Percentiles rank a stretch among this genome's conserved stretches.
Conservation (phyloP, 73 alveolate genomes). For the Stentor roeselii region DNA sequence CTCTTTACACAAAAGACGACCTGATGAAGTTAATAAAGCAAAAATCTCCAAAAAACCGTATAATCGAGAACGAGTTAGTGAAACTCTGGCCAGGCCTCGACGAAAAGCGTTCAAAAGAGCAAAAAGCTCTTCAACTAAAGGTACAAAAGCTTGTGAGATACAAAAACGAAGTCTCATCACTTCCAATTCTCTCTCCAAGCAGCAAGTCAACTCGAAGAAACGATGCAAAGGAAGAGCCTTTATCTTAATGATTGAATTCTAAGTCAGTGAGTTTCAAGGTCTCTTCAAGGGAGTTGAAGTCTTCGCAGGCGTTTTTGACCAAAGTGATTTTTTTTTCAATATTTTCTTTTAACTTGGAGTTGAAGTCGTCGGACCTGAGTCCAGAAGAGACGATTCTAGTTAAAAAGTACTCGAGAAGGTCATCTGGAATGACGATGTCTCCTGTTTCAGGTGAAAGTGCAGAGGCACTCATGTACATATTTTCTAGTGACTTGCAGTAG, state of each 20-base stretch:
- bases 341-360: neutral
- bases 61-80: no score
- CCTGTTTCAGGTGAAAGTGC: neutral
- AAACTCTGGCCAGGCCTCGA: no score
- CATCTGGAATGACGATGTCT: neutral
- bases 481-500: neutral
- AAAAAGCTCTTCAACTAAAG: neutral
- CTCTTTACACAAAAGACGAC: no score
- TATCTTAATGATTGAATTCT: no score
- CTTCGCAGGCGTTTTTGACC: neutral
- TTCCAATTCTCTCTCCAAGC: neutral
- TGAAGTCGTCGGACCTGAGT: neutral
- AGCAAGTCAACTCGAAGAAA: neutral
- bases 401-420: neutral
- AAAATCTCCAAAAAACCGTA: no score
- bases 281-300: neutral
- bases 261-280: neutral
- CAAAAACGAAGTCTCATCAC: neutral
- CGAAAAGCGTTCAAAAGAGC: no score
- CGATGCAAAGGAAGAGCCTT: neutral
- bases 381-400: neutral
- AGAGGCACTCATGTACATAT: neutral
- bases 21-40: no score
- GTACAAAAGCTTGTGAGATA: neutral
- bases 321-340: neutral